Conservation (phyloP, 2,329 filamentous ascomycete species). For the Capronia epimyces region DNA sequence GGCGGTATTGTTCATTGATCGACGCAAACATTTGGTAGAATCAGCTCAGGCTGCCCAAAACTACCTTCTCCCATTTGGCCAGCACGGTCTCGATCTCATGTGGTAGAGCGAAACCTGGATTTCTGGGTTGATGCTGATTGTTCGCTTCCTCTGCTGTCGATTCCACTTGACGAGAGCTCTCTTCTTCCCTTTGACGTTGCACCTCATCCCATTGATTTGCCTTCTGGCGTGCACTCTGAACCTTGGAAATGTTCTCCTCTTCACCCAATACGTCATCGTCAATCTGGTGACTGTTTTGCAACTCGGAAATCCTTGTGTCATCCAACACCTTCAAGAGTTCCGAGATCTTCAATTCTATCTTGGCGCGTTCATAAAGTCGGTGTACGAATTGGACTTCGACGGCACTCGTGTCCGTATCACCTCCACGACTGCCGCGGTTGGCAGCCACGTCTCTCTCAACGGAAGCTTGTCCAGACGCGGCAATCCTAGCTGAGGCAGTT, state of each 20-base stretch:
- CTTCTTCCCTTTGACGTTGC: not conserved
- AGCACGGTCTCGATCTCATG: slow-evolving; percentile 16
- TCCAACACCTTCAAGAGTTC: slow-evolving; percentile 23
- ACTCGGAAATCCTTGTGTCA: slow-evolving; percentile 20
- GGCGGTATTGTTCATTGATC: not conserved
- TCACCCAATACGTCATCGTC: not conserved
- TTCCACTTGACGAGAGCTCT: not conserved
- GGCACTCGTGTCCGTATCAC: not conserved
- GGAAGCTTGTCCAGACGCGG: no score
- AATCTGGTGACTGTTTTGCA: not conserved
- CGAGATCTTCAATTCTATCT: slow-evolving; percentile 19
- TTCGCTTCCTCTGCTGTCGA: not conserved
- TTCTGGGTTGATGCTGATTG: not conserved
- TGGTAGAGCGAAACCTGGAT: not conserved
- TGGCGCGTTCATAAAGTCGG: slow-evolving; percentile 16
- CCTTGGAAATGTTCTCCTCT: not conserved
- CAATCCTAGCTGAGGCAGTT: not conserved
- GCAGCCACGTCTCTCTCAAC: no score
- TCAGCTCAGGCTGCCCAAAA: slow-evolving; percentile 8
- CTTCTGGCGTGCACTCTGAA: not conserved
- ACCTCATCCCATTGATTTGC: no score
- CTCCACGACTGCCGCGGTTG: no score
- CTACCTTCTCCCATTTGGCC: slow-evolving; percentile 17
- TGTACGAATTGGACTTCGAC: slow-evolving; percentile 2
- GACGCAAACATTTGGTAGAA: not conserved